Conservation (phyloP, 2,329 filamentous ascomycete species). For the Monosporascus sp. region DNA sequence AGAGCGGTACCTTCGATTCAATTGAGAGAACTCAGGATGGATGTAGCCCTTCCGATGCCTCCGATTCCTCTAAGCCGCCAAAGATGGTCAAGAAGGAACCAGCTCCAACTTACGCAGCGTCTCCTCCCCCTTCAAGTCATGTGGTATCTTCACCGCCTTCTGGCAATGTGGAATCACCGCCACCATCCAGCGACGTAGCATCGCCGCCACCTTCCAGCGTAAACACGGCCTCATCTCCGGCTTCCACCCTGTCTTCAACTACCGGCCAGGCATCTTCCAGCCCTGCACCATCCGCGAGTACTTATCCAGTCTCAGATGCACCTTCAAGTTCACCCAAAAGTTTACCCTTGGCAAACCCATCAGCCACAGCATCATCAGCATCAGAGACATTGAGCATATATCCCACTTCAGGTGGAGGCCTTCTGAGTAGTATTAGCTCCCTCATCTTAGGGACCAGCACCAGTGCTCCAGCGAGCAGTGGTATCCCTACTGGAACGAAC, state of each 20-base stretch:
- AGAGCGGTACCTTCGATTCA: constrained; percentile 19
- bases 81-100: constrained; percentile 11
- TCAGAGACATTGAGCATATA: background rate
- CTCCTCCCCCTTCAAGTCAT: background rate
- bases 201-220: background rate
- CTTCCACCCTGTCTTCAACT: background rate
- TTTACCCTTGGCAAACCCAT: background rate
- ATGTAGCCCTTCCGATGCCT: constrained; percentile 7
- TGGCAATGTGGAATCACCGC: background rate
- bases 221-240: background rate
- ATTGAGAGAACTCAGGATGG: constrained; percentile 20
- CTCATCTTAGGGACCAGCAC: constrained; percentile 17
- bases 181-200: background rate
- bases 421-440: constrained; percentile 25
- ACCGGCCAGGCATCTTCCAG: background rate
- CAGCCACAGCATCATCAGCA: background rate
- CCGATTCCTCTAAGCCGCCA: constrained; percentile 1
- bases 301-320: background rate
- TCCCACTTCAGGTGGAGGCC: constrained; percentile 10
- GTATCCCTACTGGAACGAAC: background rate
- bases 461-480: background rate
- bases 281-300: background rate
- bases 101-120: background rate
- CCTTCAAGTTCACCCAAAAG: background rate
- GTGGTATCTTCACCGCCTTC: background rate